Base-by-base conservation (phyloP, 2,329 filamentous ascomycete species). In the Cucurbitaria berberidis region DNA sequence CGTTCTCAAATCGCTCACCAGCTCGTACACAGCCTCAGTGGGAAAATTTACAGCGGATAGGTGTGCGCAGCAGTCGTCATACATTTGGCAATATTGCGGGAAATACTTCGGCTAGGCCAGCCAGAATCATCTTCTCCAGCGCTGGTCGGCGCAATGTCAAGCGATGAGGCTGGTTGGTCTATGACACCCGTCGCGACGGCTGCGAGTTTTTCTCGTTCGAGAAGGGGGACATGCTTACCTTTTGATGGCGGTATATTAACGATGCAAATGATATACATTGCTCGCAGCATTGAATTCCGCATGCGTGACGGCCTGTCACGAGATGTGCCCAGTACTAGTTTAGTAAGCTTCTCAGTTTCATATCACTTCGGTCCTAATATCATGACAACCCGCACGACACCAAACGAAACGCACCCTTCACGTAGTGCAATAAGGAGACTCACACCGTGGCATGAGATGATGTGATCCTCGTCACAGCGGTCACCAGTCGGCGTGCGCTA, bases 61-160 rank as follows among this genome's bases (percentile, higher is more conserved):
- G 68, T 21, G 62, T 68, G 0, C 59, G 66, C 9, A 70, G 65
- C 53, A 68, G 68, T 50, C 62, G 53, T 13, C 52, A 53, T 7
- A 47, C 34, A 8, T 51, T 52, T 22, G 22, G 22, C 2, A 49
- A 43, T 7, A 39, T 36, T 8, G 26, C 36, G 3, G 35, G 49
- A 15, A 45, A 49, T 39, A 39, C 13, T 8, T 43, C 44, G 34
- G 34, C 40, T 22, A 45, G 32, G 8, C 46, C 60, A 10, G 27
- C 50, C 4, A 57, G 54, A n/a, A 46, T 45, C 15, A 16, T 44
- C 3, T 56, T 53, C 22, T 51, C 61, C 8, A 51, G 52, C 38
- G 35, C 51, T 24, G 53, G 58, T 27, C 55, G 65, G 21, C 65
- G 66, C n/a, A 64, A 50, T 39, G 48, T 68, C 24, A 51, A 51